A percentile compares a stretch with the other conserved stretches of the same genome.
Conservation (phyloP, 495 filamentous ascomycete species). For the Xylaria cubensis region DNA sequence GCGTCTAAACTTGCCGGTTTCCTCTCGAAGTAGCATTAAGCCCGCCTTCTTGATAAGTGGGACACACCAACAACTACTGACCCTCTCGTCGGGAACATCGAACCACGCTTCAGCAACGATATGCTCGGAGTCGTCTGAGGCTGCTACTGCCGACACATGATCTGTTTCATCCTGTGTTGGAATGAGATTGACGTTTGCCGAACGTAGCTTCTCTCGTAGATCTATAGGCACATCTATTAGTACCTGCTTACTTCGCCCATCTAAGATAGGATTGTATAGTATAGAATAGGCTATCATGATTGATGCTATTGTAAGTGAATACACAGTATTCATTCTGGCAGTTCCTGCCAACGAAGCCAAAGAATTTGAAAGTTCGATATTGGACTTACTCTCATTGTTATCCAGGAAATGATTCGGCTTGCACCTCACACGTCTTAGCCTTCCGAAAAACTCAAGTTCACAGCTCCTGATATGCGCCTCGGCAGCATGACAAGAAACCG, state of each 20-base stretch:
- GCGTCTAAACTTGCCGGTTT: neutral
- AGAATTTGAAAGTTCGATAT: neutral
- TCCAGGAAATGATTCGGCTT: neutral
- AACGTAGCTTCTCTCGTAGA: neutral
- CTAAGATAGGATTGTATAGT: neutral
- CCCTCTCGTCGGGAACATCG: neutral
- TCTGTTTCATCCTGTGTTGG: neutral
- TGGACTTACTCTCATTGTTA: neutral
- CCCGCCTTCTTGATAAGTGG: neutral
- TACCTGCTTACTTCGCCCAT: neutral
- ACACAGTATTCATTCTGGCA: neutral
- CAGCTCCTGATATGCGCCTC: neutral
- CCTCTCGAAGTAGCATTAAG: neutral
- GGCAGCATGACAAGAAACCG: neutral
- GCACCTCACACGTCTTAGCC: neutral
- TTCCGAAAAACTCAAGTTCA: conserved; percentile 12
- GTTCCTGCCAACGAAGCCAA: neutral
- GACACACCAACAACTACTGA: neutral
- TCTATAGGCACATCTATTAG: neutral
- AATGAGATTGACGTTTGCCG: neutral
- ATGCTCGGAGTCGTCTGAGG: neutral
- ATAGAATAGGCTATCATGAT: neutral
- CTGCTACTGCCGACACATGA: neutral
- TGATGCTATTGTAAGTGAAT: neutral
- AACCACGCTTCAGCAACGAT: neutral